A percentile compares a stretch with the other conserved stretches of the same genome.
These are phyloP conservation scores for Porodaedalea pini DNA, from an alignment of 1,284 basidiomycete genomes.

Conservation along the genomic window DNA sequence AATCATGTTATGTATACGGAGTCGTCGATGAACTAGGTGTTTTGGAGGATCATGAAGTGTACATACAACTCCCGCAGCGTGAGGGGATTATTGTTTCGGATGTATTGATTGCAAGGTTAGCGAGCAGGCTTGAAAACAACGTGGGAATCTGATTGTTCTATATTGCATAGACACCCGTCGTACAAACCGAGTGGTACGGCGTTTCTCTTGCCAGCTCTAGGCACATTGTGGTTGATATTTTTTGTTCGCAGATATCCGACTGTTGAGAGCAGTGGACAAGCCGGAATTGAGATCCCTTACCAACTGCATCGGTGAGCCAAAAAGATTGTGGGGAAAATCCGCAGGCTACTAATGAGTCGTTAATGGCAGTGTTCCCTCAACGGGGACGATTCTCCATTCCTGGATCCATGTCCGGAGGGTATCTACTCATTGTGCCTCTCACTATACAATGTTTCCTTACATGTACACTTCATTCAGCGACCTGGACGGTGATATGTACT, in stretches of 20 bases:
- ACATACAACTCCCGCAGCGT: constrained; percentile 25
- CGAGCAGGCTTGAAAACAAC: background rate
- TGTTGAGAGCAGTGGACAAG: constrained; percentile 26
- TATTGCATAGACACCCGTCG: constrained; percentile 22
- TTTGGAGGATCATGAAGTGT: constrained; percentile 28
- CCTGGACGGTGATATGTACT: constrained; percentile 30
- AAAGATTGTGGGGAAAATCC: background rate
- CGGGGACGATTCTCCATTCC: constrained; percentile 24
- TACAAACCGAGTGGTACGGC: constrained; percentile 23
- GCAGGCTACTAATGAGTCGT: background rate
- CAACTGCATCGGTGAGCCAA: constrained; percentile 27
- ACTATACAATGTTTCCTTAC: background rate
- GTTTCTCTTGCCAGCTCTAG: background rate
- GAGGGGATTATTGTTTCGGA: constrained; percentile 23
- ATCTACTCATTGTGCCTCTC: background rate
- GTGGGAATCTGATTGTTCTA: background rate
- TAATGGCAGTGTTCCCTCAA: constrained; percentile 26
- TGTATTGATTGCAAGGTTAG: constrained; percentile 23
- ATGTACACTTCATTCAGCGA: constrained; percentile 21
- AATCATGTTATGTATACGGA: constrained; percentile 26
- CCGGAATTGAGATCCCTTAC: constrained; percentile 22
- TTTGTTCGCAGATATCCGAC: constrained; percentile 24
- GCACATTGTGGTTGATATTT: background rate
- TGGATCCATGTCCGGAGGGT: constrained; percentile 29
- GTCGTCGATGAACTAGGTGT: constrained; percentile 26